Percentiles rank a stretch among this genome's conserved stretches.
phyloP scores from a whole-genome alignment of 768 basidiomycete genomes.

The Dentipellis sp. region DNA sequence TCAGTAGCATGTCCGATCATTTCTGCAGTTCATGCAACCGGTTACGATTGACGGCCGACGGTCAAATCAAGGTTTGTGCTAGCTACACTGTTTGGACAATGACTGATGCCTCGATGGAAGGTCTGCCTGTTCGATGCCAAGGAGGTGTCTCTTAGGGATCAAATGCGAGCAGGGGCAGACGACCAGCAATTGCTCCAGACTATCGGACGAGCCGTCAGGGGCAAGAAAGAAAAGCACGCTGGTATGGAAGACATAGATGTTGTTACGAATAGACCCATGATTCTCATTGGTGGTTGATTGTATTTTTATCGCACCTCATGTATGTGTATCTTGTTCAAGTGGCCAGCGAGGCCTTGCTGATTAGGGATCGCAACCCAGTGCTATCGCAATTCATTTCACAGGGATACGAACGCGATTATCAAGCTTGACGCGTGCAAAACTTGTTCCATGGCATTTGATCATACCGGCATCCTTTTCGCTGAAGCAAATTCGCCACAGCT shows the following conservation, averaged over 20 bases:
- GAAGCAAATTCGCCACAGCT: neutral
- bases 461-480: neutral
- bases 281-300: slow-evolving; percentile 79
- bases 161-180: slow-evolving; percentile 53
- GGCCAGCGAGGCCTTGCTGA: neutral
- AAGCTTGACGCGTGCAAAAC: neutral
- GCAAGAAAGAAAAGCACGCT: slow-evolving; percentile 75
- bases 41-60: slow-evolving; percentile 80
- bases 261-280: slow-evolving; percentile 78
- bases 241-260: slow-evolving; percentile 80
- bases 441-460: neutral
- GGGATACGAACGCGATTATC: neutral
- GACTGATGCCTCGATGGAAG: slow-evolving; percentile 26
- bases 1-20: slow-evolving; percentile 91
- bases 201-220: slow-evolving; percentile 54
- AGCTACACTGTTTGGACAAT: neutral
- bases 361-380: neutral
- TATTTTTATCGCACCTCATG: neutral
- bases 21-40: slow-evolving; percentile 84
- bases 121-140: slow-evolving; percentile 84
- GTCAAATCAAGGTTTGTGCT: slow-evolving; percentile 67
- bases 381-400: neutral
- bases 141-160: slow-evolving; percentile 74
- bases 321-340: neutral
- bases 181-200: slow-evolving; percentile 53